Conservation (phyloP, 768 basidiomycete genomes). For the Boletus subcaerulescens region DNA sequence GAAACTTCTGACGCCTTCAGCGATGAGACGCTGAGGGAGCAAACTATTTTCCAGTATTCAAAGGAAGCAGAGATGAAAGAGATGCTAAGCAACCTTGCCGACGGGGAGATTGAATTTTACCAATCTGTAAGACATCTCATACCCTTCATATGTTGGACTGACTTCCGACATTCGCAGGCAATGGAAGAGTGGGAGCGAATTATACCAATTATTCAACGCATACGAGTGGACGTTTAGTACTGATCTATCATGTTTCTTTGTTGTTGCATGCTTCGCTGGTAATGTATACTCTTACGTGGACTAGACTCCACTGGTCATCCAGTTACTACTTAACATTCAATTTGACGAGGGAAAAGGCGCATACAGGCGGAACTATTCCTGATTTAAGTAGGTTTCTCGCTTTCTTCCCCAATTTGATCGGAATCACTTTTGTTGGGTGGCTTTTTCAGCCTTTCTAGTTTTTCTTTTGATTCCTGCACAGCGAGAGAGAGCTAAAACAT, state of each 20-base stretch:
- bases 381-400: constrained; percentile 4
- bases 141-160: constrained; percentile 2
- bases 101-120: constrained; percentile 95
- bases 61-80: constrained; percentile 98
- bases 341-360: background rate
- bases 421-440: background rate
- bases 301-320: background rate
- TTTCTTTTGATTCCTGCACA: constrained; percentile 78
- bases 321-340: background rate
- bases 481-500: constrained; percentile 61
- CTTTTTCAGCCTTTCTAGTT: constrained; percentile 37
- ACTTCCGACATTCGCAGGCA: constrained; percentile 44
- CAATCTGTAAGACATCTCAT: constrained; percentile 56
- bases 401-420: constrained; percentile 11
- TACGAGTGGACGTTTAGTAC: constrained; percentile 82
- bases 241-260: constrained; percentile 19
- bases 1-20: constrained; percentile 97
- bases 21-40: constrained; percentile 90
- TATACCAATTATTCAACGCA: constrained; percentile 89
- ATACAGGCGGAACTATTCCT: background rate
- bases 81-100: constrained; percentile 82
- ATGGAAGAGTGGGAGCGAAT: constrained; percentile 98
- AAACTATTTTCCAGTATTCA: constrained; percentile 82
- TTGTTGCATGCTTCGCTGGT: constrained; percentile 11
- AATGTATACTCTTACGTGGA: constrained; percentile 8